Conservation (phyloP, 2,329 filamentous ascomycete species). For the Beauveria pseudobassiana region DNA sequence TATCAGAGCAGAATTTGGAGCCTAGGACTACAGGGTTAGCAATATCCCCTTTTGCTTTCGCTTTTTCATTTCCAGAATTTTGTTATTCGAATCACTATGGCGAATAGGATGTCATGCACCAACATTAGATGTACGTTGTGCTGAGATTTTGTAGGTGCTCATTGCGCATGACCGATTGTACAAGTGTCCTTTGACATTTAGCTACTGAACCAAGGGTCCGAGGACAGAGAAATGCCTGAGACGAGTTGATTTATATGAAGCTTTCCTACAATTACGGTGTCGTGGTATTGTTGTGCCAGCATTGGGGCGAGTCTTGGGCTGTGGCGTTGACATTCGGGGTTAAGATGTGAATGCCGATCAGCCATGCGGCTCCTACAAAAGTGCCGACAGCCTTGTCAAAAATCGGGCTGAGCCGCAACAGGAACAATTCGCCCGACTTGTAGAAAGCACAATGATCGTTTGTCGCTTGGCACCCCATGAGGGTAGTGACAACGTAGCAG, state of each 20-base stretch:
- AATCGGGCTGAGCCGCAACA: not conserved
- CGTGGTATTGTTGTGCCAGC: not conserved
- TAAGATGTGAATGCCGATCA: not conserved
- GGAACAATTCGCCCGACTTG: not conserved
- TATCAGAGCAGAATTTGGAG: constrained; percentile 10
- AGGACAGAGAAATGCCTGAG: not conserved
- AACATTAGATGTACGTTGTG: not conserved
- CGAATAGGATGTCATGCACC: no score
- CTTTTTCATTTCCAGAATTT: not conserved
- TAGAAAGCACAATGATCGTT: not conserved
- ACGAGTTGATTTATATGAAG: not conserved
- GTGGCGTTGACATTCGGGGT: not conserved
- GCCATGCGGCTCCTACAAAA: not conserved
- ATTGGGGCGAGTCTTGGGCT: not conserved
- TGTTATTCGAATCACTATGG: not conserved
- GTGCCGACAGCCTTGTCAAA: not conserved
- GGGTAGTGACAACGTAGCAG: not conserved
- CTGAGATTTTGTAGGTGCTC: not conserved
- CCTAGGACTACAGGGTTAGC: not conserved
- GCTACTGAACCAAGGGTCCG: not conserved
- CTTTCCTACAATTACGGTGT: no score
- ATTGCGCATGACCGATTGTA: not conserved
- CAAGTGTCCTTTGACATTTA: not conserved
- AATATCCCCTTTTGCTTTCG: not conserved
- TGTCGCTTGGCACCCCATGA: not conserved